Base-by-base conservation (phyloP, 148 eudicot genomes). In the Nepenthes gracilis region DNA sequence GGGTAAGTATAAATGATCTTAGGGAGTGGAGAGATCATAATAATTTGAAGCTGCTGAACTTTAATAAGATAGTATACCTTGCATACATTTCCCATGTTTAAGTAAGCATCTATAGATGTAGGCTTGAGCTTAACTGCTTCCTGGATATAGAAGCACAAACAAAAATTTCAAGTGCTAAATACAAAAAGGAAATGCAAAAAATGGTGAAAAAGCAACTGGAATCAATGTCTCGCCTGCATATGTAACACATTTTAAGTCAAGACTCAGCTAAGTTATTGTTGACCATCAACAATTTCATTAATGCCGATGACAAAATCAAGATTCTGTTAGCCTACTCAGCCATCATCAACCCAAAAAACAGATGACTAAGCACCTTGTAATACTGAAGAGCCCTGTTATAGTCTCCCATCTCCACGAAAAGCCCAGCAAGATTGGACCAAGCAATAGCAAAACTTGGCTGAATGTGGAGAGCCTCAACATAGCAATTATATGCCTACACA, bases 371-470 rank as follows among this genome's bases (percentile, higher is more conserved):
- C 54, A 86, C 99, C 96, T 86, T 93, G 78, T 88, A 93, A 74
- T 79, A 93, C 47, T 93, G 89, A 68, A 88, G 77, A 72, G 99
- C 96, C 66, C 85, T 75, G 61, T 75, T 81, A 55, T 79, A 81
- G 72, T 93, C 96, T 57, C 98, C 95, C 5, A 90, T 76, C 67
- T 93, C 99, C 89, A 84, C 83, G 57, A 92, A 86, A 62, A 93
- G 87, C 11, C 96, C 96, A 67, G 91, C 96, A 72, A 93, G 95
- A 70, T 88, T 93, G 58, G 99, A 86, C 99, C 98, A 93, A 12
- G 95, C 96, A 55, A 84, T 78, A 36, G 95, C 83, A 71, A 86
- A 81, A 71, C 70, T 86, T 58, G 99, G 98, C 64, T 88, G 99
- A 63, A 88, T 60, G 33, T 89, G 83, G 9, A 93, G 81, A 57